Evolutionary conservation across 2,329 filamentous ascomycete genomes (phyloP), one percentile per base, ranked within the genome.

Genomic region (Penicillium sp.): DNA sequence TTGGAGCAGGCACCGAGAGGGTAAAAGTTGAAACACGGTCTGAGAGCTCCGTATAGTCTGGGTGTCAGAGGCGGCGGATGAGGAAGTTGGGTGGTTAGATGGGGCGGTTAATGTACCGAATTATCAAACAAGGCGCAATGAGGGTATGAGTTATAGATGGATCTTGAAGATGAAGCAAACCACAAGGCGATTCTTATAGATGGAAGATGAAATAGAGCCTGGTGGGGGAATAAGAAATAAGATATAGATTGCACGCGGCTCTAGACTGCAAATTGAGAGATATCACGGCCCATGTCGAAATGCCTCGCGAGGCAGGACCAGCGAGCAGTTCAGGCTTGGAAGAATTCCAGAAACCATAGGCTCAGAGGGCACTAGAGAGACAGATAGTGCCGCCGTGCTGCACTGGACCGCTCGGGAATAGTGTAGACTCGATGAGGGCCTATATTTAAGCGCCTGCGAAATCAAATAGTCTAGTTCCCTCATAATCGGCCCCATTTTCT

Each of bases 371-470:
- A 58, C 57, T 40, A 59, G 55, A 53, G 46, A 40, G 38, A 46
- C 55, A 46, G 37, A 54, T 47, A 52, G 54, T 62, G 57, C 56
- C 64, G 64, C 59, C 58, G 59, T 62, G 58, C 60, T 59, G 63
- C 64, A 62, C 47, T 49, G 52, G 52, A 52, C 50, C 43, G 53
- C 53, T 51, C 38, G 29, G 29, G 40, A 29, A 27, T 42, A 38
- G 42, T 55, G 52, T 50, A 60, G 57, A 55, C 53, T 63, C 54
- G 54, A 65, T 51, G 57, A 63, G 57, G 55, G 56, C 59, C 62
- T 65, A 59, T 61, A 61, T 64, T 66, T 67, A 68, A 68, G 65
- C 65, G 65, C 65, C 60, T 59, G 52, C 45, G 47, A 52, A 58
- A 57, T 44, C 56, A 55, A 55, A 51, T 58, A 54, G 51, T 55